These are phyloP conservation scores for Cercospora janseana DNA, from an alignment of 2,329 filamentous ascomycete genomes.

Conservation along the genomic window DNA sequence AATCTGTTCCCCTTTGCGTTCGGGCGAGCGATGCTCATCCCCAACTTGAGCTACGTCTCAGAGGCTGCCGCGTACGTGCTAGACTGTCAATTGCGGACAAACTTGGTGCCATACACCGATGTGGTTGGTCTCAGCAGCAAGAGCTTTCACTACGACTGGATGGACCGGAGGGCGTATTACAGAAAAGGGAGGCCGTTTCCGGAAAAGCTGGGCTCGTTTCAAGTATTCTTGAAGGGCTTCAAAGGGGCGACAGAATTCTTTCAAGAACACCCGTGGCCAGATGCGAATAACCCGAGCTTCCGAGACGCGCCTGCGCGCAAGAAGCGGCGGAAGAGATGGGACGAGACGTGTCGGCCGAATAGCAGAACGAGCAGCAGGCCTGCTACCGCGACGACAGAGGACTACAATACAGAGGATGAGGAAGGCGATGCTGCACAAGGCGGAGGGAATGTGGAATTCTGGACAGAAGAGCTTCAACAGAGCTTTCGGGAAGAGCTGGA, in stretches of 20 bases:
- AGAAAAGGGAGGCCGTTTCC: constrained; percentile 83
- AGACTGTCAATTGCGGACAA: constrained; percentile 82
- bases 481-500: constrained; percentile 93
- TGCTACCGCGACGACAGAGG: constrained; percentile 54
- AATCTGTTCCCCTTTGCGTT: constrained; percentile 98
- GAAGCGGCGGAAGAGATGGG: constrained; percentile 69
- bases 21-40: constrained; percentile 89
- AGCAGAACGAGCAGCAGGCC: constrained; percentile 39
- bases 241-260: constrained; percentile 96
- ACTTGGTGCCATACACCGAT: constrained; percentile 94
- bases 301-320: constrained; percentile 64
- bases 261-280: constrained; percentile 93
- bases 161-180: constrained; percentile 86
- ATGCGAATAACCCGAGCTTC: constrained; percentile 72
- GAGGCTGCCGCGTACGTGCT: constrained; percentile 96
- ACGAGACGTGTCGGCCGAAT: constrained; percentile 73
- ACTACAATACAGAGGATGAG: constrained; percentile 38
- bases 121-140: constrained; percentile 93
- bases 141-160: constrained; percentile 97
- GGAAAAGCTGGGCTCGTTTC: constrained; percentile 90
- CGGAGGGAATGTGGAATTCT: constrained; percentile 60
- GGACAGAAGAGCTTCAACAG: constrained; percentile 86
- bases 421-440: constrained; percentile 26
- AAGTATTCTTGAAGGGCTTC: constrained; percentile 94
- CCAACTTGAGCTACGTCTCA: constrained; percentile 95